Evolutionary conservation across 352 stramenopile genomes (phyloP).

Genomic region (Pythium utonaiense): DNA sequence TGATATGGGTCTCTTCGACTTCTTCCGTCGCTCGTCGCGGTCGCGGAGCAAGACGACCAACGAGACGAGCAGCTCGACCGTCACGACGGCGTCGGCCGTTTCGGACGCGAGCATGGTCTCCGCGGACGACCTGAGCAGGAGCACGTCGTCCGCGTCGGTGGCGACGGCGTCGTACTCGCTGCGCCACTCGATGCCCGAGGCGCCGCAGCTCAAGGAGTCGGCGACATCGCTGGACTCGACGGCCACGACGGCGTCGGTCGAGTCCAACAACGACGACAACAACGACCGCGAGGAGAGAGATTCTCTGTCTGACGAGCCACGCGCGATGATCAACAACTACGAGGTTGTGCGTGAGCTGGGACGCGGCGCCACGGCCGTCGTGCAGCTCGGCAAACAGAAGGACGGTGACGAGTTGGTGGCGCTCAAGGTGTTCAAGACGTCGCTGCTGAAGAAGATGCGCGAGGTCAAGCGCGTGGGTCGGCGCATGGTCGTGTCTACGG

Average conservation of each 20-base stretch:
- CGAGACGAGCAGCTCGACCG: background rate
- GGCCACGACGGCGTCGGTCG: slow-evolving; percentile 33
- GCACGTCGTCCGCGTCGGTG: background rate
- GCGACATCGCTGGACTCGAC: slow-evolving; percentile 32
- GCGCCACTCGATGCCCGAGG: slow-evolving; percentile 20
- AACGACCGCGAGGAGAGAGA: slow-evolving; percentile 32
- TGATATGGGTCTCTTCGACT: slow-evolving; percentile 73
- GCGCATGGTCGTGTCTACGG: slow-evolving; percentile 75
- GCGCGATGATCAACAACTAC: slow-evolving; percentile 68
- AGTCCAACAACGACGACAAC: slow-evolving; percentile 38
- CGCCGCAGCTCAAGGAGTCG: background rate
- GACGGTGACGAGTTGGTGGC: slow-evolving; percentile 55
- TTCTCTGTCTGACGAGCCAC: slow-evolving; percentile 15
- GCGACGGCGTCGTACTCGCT: background rate
- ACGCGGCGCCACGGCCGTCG: slow-evolving; percentile 71
- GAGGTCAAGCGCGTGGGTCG: slow-evolving; percentile 78
- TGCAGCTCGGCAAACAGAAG: slow-evolving; percentile 72
- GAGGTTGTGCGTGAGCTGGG: slow-evolving; percentile 77
- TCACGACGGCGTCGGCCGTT: slow-evolving; percentile 12
- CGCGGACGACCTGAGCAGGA: background rate
- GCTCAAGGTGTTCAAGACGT: slow-evolving; percentile 85
- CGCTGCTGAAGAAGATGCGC: slow-evolving; percentile 78
- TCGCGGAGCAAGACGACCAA: slow-evolving; percentile 31
- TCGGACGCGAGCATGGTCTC: slow-evolving; percentile 16
- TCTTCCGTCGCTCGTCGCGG: slow-evolving; percentile 63